Conservation (phyloP, 192 early-diverging fungal species). For the Umbelopsis sp. region DNA sequence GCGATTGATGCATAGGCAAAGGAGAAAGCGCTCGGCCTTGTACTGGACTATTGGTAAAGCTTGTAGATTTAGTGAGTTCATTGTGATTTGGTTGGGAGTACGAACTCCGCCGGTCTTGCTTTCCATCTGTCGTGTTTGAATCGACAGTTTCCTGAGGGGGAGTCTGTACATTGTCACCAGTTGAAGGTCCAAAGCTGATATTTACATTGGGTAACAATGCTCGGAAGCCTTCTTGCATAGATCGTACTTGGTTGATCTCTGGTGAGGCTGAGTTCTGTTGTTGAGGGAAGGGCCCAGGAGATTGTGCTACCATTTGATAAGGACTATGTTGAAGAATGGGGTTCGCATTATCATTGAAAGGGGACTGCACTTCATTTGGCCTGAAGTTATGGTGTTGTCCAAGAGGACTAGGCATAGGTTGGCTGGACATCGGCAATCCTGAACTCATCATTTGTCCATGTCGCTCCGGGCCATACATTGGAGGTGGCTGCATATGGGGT, state of each 20-base stretch:
- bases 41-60: too few species aligned
- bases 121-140: conserved; percentile 4
- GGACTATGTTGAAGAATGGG: conserved; percentile 1
- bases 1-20: background rate
- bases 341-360: background rate
- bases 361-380: background rate
- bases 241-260: conserved; percentile 16
- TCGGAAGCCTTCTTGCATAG: conserved; percentile 58
- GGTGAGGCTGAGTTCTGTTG: background rate
- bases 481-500: background rate
- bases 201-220: conserved; percentile 65
- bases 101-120: too few species aligned
- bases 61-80: too few species aligned
- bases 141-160: conserved; percentile 33
- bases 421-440: background rate
- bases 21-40: too few species aligned
- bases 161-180: conserved; percentile 23
- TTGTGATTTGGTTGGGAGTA: too few species aligned
- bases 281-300: background rate
- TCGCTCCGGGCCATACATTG: background rate
- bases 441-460: background rate
- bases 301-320: background rate
- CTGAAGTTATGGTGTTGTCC: background rate
- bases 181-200: conserved; percentile 53
- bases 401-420: background rate